phyloP scores from a whole-genome alignment of 2,329 filamentous ascomycete genomes.

The Claviceps fusiformis region DNA sequence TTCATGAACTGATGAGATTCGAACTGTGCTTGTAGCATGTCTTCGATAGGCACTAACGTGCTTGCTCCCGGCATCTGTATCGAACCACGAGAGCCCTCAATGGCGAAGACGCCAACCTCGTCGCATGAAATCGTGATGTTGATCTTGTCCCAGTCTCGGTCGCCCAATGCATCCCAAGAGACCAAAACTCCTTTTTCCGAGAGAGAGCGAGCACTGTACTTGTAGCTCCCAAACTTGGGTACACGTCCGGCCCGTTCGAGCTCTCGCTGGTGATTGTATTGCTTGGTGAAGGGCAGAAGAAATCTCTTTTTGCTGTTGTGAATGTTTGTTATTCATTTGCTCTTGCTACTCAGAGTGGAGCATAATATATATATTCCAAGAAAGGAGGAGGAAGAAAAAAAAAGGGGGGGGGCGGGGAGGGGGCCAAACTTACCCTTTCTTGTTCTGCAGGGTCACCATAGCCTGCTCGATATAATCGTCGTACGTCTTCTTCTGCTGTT shows the following conservation, averaged over 20 bases:
- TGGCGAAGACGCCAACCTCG: slow-evolving; percentile 82
- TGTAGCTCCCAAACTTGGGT: slow-evolving; percentile 95
- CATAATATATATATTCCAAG: not conserved
- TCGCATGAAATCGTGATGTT: slow-evolving; percentile 92
- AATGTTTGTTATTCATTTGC: not conserved
- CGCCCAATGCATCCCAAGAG: slow-evolving; percentile 71
- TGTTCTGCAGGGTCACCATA: slow-evolving; percentile 92
- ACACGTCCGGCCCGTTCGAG: slow-evolving; percentile 83
- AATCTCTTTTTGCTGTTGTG: slow-evolving; percentile 69
- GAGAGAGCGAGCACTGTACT: slow-evolving; percentile 82
- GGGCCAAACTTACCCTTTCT: slow-evolving; percentile 63
- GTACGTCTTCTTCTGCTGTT: slow-evolving; percentile 92
- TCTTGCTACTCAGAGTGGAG: not conserved
- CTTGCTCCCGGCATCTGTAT: slow-evolving; percentile 94
- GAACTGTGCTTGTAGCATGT: slow-evolving; percentile 90
- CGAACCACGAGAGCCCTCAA: slow-evolving; percentile 80
- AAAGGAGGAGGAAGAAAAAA: not conserved
- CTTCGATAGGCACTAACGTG: slow-evolving; percentile 78
- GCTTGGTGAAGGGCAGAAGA: slow-evolving; percentile 90
- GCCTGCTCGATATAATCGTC: slow-evolving; percentile 99
- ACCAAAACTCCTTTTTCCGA: slow-evolving; percentile 91
- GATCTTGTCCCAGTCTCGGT: slow-evolving; percentile 78
- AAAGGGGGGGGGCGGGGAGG: too few species aligned
- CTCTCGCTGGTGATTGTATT: slow-evolving; percentile 97
- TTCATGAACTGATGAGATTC: slow-evolving; percentile 95